These are phyloP conservation scores for Blastomyces gilchristii DNA, from an alignment of 2,329 filamentous ascomycete species.

Conservation along the genomic window DNA sequence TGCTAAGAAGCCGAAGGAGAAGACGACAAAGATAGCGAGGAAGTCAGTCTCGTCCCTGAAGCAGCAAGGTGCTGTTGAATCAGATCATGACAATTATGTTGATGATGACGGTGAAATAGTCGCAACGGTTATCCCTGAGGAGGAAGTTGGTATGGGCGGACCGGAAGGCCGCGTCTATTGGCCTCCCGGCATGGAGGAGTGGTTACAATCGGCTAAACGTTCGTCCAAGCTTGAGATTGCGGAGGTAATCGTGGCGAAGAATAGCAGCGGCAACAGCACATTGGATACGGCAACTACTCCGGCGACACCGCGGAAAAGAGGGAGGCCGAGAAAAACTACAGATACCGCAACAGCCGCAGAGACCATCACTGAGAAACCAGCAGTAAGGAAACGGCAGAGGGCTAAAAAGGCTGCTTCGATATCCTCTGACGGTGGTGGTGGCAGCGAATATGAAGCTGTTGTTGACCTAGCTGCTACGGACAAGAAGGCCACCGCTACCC, in stretches of 20 bases:
- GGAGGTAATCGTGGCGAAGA: slow-evolving; percentile 11
- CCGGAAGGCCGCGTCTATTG: slow-evolving; percentile 75
- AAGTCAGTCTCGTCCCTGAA: background rate
- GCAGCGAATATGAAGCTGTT: background rate
- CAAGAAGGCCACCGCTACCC: background rate
- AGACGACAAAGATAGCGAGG: slow-evolving; percentile 10
- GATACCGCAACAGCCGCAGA: background rate
- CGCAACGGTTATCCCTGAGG: slow-evolving; percentile 47
- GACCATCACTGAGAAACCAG: background rate
- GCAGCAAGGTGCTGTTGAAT: slow-evolving; percentile 22
- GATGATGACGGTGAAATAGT: slow-evolving; percentile 32
- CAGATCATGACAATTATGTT: background rate
- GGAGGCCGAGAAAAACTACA: background rate
- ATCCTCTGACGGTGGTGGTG: background rate
- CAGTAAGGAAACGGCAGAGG: background rate
- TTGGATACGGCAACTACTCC: background rate
- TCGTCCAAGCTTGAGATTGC: slow-evolving; percentile 5
- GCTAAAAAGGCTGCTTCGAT: background rate
- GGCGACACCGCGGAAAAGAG: background rate
- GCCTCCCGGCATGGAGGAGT: slow-evolving; percentile 82
- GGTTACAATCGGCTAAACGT: slow-evolving; percentile 68
- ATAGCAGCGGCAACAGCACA: background rate
- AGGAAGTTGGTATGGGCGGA: slow-evolving; percentile 79
- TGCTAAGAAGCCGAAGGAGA: slow-evolving; percentile 34
- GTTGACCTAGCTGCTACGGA: background rate